A percentile compares a stretch with the other conserved stretches of the same genome.
phyloP scores from a whole-genome alignment of 2,329 filamentous ascomycete species.

The Phaeosphaeriaceae sp. region DNA sequence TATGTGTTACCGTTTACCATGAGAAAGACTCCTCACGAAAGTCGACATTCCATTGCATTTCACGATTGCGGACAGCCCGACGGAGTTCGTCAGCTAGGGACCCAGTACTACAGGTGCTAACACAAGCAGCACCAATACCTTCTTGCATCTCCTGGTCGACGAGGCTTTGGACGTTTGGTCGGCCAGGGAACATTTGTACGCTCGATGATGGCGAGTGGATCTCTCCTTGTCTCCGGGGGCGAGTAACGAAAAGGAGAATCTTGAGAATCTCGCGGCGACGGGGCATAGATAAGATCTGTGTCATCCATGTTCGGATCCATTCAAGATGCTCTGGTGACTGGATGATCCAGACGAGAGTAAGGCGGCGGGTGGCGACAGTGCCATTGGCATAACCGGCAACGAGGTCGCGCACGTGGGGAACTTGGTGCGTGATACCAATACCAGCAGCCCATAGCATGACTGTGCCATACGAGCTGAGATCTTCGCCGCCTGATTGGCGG shows the following conservation, averaged over 20 bases:
- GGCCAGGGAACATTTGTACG: constrained; percentile 90
- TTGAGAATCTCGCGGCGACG: constrained; percentile 81
- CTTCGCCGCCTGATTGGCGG: constrained; percentile 67
- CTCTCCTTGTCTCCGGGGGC: constrained; percentile 80
- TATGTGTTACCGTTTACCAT: constrained; percentile 53
- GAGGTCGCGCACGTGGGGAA: constrained; percentile 80
- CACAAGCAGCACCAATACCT: constrained; percentile 86
- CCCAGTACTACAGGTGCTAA: constrained; percentile 80
- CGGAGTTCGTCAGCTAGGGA: constrained; percentile 77
- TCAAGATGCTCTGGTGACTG: constrained; percentile 87
- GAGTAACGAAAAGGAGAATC: constrained; percentile 88
- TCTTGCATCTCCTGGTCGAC: constrained; percentile 80
- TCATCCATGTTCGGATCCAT: constrained; percentile 94
- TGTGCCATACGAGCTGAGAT: constrained; percentile 90
- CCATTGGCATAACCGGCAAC: constrained; percentile 65
- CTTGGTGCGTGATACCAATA: constrained; percentile 93
- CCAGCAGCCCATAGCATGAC: constrained; percentile 89
- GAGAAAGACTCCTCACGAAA: constrained; percentile 82
- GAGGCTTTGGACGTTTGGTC: constrained; percentile 82
- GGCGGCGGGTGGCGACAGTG: constrained; percentile 78
- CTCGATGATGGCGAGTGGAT: constrained; percentile 77
- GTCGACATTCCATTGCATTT: constrained; percentile 71
- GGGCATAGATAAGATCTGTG: constrained; percentile 79
- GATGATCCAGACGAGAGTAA: constrained; percentile 91
- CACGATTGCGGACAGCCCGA: constrained; percentile 67